Evolutionary conservation across 2,329 filamentous ascomycete species (phyloP).

Genomic region (Lanzia echinophila): DNA sequence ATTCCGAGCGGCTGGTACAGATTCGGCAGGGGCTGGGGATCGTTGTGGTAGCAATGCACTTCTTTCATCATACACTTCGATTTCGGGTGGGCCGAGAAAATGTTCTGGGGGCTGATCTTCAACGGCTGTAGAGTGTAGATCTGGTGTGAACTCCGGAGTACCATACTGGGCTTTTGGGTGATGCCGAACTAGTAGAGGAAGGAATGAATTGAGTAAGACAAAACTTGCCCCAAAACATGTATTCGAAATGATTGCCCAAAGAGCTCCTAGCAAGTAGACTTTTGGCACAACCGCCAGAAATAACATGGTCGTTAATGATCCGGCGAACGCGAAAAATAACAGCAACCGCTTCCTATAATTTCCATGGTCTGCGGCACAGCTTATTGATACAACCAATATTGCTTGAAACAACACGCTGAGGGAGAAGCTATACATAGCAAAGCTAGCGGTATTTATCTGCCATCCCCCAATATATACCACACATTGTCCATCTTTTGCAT

Average conservation of each 20-base stretch:
- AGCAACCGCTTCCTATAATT: slow-evolving; percentile 84
- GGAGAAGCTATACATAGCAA: slow-evolving; percentile 98
- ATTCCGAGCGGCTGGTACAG: slow-evolving; percentile 39
- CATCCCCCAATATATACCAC: slow-evolving; percentile 74
- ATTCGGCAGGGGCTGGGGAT: slow-evolving; percentile 13
- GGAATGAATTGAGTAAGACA: slow-evolving; percentile 89
- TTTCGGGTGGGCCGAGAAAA: slow-evolving; percentile 7
- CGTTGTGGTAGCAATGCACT: slow-evolving; percentile 38
- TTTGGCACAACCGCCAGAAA: slow-evolving; percentile 73
- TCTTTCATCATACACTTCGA: slow-evolving; percentile 35
- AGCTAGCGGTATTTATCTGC: slow-evolving; percentile 91
- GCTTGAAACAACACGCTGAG: slow-evolving; percentile 85
- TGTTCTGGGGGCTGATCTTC: slow-evolving; percentile 16
- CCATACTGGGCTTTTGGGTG: slow-evolving; percentile 45
- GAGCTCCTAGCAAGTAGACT: slow-evolving; percentile 71
- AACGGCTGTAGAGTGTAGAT: slow-evolving; percentile 18
- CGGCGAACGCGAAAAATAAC: slow-evolving; percentile 75
- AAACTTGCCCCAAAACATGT: slow-evolving; percentile 93
- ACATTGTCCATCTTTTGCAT: slow-evolving; percentile 55
- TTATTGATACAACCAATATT: slow-evolving; percentile 90
- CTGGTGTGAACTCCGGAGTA: slow-evolving; percentile 21
- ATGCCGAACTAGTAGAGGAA: slow-evolving; percentile 83
- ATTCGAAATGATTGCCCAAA: slow-evolving; percentile 86
- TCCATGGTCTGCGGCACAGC: slow-evolving; percentile 90
- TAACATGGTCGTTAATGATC: slow-evolving; percentile 77